Conservation (phyloP, 306 rosid genomes). For the Citrullus amarus region DNA sequence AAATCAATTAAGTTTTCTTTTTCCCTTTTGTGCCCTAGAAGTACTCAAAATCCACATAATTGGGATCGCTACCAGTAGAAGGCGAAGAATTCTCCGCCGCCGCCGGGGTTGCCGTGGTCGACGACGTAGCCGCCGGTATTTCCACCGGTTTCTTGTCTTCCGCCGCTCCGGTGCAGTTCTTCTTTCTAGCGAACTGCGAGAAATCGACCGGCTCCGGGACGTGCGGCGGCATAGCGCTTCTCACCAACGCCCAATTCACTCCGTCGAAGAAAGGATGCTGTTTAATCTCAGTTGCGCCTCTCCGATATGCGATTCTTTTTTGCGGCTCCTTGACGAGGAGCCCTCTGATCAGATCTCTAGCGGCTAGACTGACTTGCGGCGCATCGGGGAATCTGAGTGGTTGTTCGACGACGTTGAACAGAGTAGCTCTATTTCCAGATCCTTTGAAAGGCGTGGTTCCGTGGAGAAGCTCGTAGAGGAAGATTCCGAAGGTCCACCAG, state of each 20-base stretch:
- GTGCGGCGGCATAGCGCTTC: conserved; percentile 11
- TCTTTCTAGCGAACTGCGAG: conserved; percentile 14
- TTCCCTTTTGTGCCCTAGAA: conserved; percentile 20
- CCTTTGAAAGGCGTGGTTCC: conserved; percentile 50
- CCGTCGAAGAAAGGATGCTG: conserved; percentile 15
- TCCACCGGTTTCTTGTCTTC: conserved; percentile 25
- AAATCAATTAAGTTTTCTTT: not conserved
- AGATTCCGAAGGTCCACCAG: conserved; percentile 51
- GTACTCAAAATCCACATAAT: conserved; percentile 37
- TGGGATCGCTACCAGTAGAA: not conserved
- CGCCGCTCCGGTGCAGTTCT: not conserved
- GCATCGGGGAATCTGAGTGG: conserved; percentile 1
- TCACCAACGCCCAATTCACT: conserved; percentile 10
- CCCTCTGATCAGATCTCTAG: conserved; percentile 8
- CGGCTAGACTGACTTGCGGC: not conserved
- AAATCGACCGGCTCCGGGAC: conserved; percentile 9
- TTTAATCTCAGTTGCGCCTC: conserved; percentile 12
- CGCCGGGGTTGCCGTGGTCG: not conserved
- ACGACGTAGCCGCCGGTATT: conserved; percentile 1
- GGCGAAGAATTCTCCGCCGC: conserved; percentile 4
- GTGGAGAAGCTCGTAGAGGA: conserved; percentile 33
- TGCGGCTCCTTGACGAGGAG: conserved; percentile 8
- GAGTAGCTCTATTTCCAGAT: conserved; percentile 10
- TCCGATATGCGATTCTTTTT: not conserved
- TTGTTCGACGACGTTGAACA: conserved; percentile 10